These are phyloP conservation scores for Orbilia brochopaga DNA, from an alignment of 2,329 filamentous ascomycete species.

Conservation along the genomic window DNA sequence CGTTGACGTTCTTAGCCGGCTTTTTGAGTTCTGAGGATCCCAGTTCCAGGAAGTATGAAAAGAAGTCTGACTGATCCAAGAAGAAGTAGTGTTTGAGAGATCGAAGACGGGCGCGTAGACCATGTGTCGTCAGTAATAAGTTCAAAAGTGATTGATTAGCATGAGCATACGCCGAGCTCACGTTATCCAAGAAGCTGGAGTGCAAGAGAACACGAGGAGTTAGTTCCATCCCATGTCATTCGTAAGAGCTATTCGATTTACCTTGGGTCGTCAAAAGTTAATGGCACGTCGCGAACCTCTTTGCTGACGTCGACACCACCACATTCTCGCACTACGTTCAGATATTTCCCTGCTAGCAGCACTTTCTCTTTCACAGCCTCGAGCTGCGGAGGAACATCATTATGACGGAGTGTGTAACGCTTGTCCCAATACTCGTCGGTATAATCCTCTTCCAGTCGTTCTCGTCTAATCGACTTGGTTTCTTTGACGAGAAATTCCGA, in stretches of 20 bases:
- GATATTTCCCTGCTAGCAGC: constrained; percentile 91
- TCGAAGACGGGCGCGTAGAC: constrained; percentile 80
- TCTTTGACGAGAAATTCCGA: constrained; percentile 94
- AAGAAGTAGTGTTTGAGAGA: constrained; percentile 99
- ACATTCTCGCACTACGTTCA: constrained; percentile 96
- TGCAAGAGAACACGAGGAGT: constrained; percentile 51
- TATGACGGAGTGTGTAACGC: constrained; percentile 89
- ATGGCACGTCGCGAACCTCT: constrained; percentile 83
- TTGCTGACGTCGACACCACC: constrained; percentile 94
- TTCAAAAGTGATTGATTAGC: constrained; percentile 93
- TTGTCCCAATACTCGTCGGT: constrained; percentile 99
- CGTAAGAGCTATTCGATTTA: constrained; percentile 15
- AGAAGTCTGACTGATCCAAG: constrained; percentile 95
- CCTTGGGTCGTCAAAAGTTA: constrained; percentile 81
- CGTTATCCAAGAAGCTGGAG: constrained; percentile 84
- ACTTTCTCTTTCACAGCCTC: constrained; percentile 92
- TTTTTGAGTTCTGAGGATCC: constrained; percentile 88
- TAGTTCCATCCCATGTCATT: not conserved
- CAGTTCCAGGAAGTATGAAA: constrained; percentile 95
- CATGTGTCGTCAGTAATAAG: constrained; percentile 88
- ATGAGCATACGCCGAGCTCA: constrained; percentile 91
- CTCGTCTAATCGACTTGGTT: constrained; percentile 90
- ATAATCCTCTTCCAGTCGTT: constrained; percentile 91
- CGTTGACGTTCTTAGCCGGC: constrained; percentile 84
- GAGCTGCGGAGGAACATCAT: constrained; percentile 88